Percentiles rank a stretch among this genome's conserved stretches.
phyloP scores from a whole-genome alignment of 148 eudicot genomes.

The Silene uniflora region DNA sequence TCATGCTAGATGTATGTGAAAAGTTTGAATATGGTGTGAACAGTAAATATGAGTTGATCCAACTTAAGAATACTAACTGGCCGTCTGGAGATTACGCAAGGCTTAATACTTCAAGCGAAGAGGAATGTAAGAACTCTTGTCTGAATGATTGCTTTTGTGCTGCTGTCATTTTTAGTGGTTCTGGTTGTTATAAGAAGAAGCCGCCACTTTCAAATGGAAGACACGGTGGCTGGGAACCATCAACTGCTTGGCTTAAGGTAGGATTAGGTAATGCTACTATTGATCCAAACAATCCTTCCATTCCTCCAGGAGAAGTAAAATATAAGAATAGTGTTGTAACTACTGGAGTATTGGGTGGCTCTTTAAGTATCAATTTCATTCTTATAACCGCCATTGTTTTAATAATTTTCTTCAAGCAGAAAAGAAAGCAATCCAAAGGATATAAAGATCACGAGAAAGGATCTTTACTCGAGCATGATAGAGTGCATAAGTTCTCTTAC shows the following conservation, averaged over 20 bases:
- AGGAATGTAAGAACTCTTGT: slow-evolving; percentile 34
- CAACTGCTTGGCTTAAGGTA: slow-evolving; percentile 17
- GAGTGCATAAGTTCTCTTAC: neutral
- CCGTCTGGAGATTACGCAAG: slow-evolving; percentile 27
- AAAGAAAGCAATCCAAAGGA: neutral
- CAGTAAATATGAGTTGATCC: slow-evolving; percentile 6
- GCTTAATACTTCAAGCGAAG: slow-evolving; percentile 7
- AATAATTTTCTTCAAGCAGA: neutral
- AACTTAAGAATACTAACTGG: slow-evolving; percentile 31
- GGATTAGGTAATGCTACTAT: neutral
- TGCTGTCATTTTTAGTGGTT: slow-evolving; percentile 10
- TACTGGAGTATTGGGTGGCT: neutral
- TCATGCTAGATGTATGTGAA: slow-evolving; percentile 10
- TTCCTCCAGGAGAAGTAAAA: neutral
- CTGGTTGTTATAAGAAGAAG: slow-evolving; percentile 33
- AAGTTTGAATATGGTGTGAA: neutral
- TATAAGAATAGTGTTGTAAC: neutral
- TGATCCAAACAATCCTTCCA: neutral
- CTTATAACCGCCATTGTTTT: neutral
- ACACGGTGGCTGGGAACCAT: neutral
- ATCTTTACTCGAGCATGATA: neutral
- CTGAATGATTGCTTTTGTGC: slow-evolving; percentile 53
- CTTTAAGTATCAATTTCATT: neutral
- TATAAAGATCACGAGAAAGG: neutral
- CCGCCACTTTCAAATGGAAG: slow-evolving; percentile 32